These are phyloP conservation scores for Blastobotrys illinoisensis DNA, from an alignment of 1,139 yeast species.

Conservation along the genomic window DNA sequence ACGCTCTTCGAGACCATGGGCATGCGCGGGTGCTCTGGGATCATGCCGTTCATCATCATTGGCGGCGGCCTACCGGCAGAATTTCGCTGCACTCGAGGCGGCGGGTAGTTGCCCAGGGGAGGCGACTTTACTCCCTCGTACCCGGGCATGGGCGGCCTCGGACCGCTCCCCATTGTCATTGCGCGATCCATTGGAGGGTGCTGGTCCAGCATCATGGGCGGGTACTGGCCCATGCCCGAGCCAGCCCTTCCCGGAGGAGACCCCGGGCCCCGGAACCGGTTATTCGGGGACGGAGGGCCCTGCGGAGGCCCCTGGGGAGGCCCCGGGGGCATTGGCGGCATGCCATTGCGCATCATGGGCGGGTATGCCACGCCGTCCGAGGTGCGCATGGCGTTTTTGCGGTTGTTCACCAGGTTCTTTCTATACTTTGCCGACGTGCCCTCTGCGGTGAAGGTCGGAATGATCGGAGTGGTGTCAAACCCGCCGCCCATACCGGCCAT, in stretches of 20 bases:
- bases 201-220: background rate
- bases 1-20: conserved; percentile 19
- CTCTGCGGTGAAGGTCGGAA: conserved; percentile 29
- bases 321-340: conserved; percentile 2
- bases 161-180: background rate
- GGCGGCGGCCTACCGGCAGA: background rate
- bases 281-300: background rate
- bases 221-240: background rate
- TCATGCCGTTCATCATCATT: background rate
- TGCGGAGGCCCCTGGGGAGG: conserved; percentile 4
- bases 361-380: conserved; percentile 21
- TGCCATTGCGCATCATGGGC: conserved; percentile 10
- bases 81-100: background rate
- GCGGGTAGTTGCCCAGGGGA: conserved; percentile 6
- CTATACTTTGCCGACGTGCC: conserved; percentile 26
- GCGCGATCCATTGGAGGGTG: conserved; percentile 1
- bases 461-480: conserved; percentile 34
- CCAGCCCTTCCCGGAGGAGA: background rate
- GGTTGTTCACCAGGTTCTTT: conserved; percentile 29
- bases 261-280: background rate
- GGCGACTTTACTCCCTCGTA: background rate
- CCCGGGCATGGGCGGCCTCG: background rate
- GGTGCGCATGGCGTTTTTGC: conserved; percentile 23
- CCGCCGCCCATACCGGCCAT: conserved; percentile 22
- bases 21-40: conserved; percentile 9